Percentiles rank a stretch among this genome's conserved stretches.
phyloP scores from a whole-genome alignment of 73 alveolate genomes.

The Blepharisma japonicum region DNA sequence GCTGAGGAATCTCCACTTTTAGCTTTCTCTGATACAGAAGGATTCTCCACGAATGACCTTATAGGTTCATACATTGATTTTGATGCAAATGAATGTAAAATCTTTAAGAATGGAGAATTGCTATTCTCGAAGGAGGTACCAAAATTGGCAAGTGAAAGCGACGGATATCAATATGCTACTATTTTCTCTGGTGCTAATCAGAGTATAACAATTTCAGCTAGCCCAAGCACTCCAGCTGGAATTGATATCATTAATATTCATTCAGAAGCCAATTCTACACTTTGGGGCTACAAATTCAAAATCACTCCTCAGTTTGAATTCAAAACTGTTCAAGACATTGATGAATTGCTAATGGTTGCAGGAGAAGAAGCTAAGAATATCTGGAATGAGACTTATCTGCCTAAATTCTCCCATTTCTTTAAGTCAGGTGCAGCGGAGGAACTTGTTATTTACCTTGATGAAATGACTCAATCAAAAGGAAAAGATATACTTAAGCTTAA shows the following conservation, averaged over 20 bases:
- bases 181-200: background rate
- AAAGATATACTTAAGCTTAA: conserved; percentile 10
- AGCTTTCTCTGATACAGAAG: background rate
- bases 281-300: conserved; percentile 25
- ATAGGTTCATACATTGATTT: background rate
- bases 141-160: background rate
- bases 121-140: background rate
- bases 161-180: background rate
- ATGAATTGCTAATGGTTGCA: background rate
- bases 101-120: background rate
- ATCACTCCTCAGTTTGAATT: conserved; percentile 23
- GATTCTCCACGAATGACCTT: background rate
- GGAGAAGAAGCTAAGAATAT: background rate
- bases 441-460: conserved; percentile 20
- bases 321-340: background rate
- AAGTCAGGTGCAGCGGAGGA: background rate
- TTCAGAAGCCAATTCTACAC: background rate
- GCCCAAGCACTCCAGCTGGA: background rate
- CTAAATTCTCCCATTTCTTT: background rate
- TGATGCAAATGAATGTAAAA: background rate
- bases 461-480: background rate
- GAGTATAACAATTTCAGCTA: background rate
- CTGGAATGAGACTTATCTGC: background rate
- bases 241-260: background rate
- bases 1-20: background rate